A percentile compares a stretch with the other conserved stretches of the same genome.
Evolutionary conservation across 495 filamentous ascomycete genomes (phyloP).

Genomic region (Aspergillus carlsbadensis): DNA sequence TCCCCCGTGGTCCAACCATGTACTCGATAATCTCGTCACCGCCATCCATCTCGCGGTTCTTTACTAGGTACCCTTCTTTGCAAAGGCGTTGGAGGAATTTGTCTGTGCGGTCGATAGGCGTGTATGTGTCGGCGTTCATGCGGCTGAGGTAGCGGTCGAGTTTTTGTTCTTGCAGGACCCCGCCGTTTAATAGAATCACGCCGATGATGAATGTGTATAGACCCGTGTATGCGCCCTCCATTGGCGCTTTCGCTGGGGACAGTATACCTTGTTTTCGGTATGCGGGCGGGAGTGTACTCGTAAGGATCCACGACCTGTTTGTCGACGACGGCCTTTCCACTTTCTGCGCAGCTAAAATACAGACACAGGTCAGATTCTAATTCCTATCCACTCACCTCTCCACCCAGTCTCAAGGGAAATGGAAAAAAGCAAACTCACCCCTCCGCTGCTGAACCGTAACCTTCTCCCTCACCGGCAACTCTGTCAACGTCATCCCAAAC

Average conservation of each 20-base stretch:
- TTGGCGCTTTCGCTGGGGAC: slow-evolving; percentile 62
- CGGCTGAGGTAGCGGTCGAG: slow-evolving; percentile 71
- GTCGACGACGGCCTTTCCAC: slow-evolving; percentile 44
- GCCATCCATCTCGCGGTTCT: slow-evolving; percentile 61
- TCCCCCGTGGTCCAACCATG: slow-evolving; percentile 79
- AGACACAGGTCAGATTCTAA: background rate
- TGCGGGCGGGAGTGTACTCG: slow-evolving; percentile 61
- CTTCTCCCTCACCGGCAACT: slow-evolving; percentile 79
- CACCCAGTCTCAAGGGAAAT: background rate
- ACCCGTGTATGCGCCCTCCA: slow-evolving; percentile 76
- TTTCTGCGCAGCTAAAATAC: slow-evolving; percentile 55
- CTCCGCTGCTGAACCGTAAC: slow-evolving; percentile 69
- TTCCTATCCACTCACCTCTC: background rate
- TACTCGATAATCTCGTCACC: slow-evolving; percentile 78
- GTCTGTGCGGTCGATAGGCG: slow-evolving; percentile 75
- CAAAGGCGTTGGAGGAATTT: slow-evolving; percentile 70
- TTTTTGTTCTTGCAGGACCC: slow-evolving; percentile 70
- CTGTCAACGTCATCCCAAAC: slow-evolving; percentile 86
- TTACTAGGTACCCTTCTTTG: slow-evolving; percentile 80
- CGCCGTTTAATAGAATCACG: slow-evolving; percentile 69
- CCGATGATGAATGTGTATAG: slow-evolving; percentile 78
- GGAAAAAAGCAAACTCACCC: slow-evolving; percentile 49
- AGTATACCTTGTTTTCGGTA: slow-evolving; percentile 68
- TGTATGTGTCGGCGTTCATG: slow-evolving; percentile 72
- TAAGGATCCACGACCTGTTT: slow-evolving; percentile 75